Evolutionary conservation across 768 basidiomycete genomes (phyloP).

Genomic region (Austroboletus festivus): DNA sequence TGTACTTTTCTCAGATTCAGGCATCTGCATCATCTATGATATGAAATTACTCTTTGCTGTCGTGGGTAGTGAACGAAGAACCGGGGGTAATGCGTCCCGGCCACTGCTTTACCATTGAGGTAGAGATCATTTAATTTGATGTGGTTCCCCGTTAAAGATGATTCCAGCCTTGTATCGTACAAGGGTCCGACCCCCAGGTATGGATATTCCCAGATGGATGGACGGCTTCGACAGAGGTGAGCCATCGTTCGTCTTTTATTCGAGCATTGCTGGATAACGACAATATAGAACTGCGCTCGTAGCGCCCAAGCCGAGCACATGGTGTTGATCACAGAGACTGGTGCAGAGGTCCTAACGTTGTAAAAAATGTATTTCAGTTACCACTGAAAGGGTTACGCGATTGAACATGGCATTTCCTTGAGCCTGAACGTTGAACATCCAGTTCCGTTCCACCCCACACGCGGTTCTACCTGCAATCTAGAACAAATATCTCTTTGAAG

Average conservation of each 20-base stretch:
- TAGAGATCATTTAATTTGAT: slow-evolving; percentile 22
- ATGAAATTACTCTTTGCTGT: too few relatives aligned
- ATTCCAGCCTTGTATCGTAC: slow-evolving; percentile 67
- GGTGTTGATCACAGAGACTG: slow-evolving; percentile 75
- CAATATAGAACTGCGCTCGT: slow-evolving; percentile 67
- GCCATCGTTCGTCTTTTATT: slow-evolving; percentile 13
- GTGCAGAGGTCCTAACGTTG: slow-evolving; percentile 74
- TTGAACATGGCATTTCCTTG: background rate
- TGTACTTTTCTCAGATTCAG: slow-evolving; percentile 28
- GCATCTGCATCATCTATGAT: too few relatives aligned
- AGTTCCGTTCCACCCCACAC: too few relatives aligned
- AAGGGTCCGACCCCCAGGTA: slow-evolving; percentile 62
- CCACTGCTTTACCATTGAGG: slow-evolving; percentile 93
- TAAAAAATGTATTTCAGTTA: slow-evolving; percentile 14
- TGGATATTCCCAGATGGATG: slow-evolving; percentile 91
- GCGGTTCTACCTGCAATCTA: too few relatives aligned
- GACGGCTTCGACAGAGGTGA: slow-evolving; percentile 86
- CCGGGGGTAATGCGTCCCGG: slow-evolving; percentile 80
- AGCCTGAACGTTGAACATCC: background rate
- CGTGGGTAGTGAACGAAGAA: slow-evolving; percentile 69
- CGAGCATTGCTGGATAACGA: background rate
- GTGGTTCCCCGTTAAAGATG: background rate
- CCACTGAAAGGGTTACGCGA: background rate
- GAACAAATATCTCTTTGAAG: too few relatives aligned
- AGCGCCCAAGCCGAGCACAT: slow-evolving; percentile 88